Evolutionary conservation across 345 rosid genomes (phyloP), one percentile per base, ranked within the genome.

Genomic region (Zanthoxylum bungeanum): DNA sequence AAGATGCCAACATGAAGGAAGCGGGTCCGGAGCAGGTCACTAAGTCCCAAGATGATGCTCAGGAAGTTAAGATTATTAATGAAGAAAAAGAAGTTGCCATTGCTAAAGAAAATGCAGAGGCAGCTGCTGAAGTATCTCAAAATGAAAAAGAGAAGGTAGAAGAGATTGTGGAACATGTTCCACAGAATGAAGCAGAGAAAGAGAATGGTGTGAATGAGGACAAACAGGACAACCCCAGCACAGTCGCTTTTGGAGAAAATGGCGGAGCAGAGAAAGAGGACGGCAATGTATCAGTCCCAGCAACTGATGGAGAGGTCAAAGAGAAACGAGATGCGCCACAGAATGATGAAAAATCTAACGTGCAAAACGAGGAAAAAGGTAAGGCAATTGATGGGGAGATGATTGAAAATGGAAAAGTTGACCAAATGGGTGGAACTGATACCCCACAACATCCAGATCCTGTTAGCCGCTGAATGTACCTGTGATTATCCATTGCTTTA

Each of bases 321-420:
- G 79, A 80, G 61, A 76, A 68, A 51, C 71, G 52, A 37, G 63
- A 57, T 28, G 9, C 7, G 24, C 68, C 19, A 60, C 77, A 57
- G 44, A 59, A 50, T 19, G 75, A 69, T 56, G 85, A 39, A 24
- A 77, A 76, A 53, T 27, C 28, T 40, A 46, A 47, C 47, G 60
- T 52, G 66, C 78, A 76, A 59, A 68, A 62, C 3, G 84, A 67
- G 67, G 85, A 66, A 62, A 73, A 79, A 69, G 77, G 65, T 30
- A 83, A 72, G 66, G 58, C 70, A 27, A 50, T 51, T 1, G 84
- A 77, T 37, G 84, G 27, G 0, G 83, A 75, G 74, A 10, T 78
- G 33, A 65, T 34, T 24, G 86, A 76, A 78, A 79, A 83, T 59
- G 85, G 84, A 33, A 78, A 76, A 60, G 78, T 74, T 30, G 69